Evolutionary conservation across 352 stramenopile species (phyloP), one percentile per base, ranked within the genome.

Genomic region (Phytophthora multivora): DNA sequence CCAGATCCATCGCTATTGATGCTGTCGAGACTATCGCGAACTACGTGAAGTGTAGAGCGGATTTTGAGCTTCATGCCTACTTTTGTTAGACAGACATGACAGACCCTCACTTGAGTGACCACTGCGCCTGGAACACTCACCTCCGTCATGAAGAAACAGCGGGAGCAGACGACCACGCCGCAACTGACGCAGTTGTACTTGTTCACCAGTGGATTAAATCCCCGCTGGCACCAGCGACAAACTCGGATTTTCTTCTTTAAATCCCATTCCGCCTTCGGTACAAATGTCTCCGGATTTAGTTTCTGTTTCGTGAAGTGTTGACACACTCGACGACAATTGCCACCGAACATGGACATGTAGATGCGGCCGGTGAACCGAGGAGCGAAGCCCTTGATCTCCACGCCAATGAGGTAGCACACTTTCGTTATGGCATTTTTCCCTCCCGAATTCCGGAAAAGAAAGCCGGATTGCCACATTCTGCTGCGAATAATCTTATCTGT

Each of bases 341-440:
- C 75, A 7, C 75, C 73, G 19, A 88, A 81, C 19, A 62, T 52
- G 3, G 66, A 64, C 70, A 88, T 83, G 41, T 75, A 61, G 26
- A 83, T 31, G 35, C 53, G 47, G 13, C 69, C 59, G 0, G 59
- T 65, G 28, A 87, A 39, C 38, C 66, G 55, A n/a, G 69, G 55
- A 16, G 30, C 49, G 9, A 66, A 39, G n/a, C 61, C 67, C 0
- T 57, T 45, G 25, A 74, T 71, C 19, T 75, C 59, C 0, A 76
- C 50, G 1, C 69, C 71, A 19, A 83, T 71, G 43, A 88, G 36
- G 51, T 84, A 85, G 13, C 75, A 72, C 25, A 87, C 77, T 59
- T 83, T 82, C 30, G 78, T 87, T 23, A 63, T 35, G 8, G 67
- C 55, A 50, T 64, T 64, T 10, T 33, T 31, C 31, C 66, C 66